Base-by-base conservation (phyloP, 805 yeast species). In the Saturnispora sekii region DNA sequence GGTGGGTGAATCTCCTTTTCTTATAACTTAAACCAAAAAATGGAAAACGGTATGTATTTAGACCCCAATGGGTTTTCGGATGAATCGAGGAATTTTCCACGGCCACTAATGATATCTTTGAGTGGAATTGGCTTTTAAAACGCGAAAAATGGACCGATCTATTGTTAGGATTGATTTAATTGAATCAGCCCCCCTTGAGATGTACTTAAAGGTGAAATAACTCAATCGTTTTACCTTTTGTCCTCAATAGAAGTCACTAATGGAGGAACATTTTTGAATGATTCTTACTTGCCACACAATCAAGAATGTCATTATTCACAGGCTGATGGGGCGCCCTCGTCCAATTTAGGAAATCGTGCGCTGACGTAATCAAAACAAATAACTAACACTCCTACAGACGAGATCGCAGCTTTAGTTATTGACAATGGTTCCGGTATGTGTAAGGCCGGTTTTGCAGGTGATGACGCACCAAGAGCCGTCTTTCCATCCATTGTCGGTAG, bases 401-500 rank as follows among this genome's bases (percentile, higher is more conserved):
- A 68, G 61, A 69, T 69, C 55, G 71, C 71, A 57, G 73, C 73
- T 33, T 70, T 77, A 70, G 97, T 90, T 76, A 90, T 90, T 75
- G 98, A 90, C 72, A 90, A 90, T 76, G 98, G 98, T 77, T 93
- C 98, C 67, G 98, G 98, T 81, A 93, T 93, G 97, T 93, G 98
- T 83, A 93, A 93, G 72, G 98, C 98, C 90, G 98, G 98, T 74
- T 93, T 89, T 70, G 97, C 98, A 81, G 98, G 98, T 78, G 97
- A 93, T 68, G 98, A 93, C 77, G 97, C 97, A 56, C 98, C 98
- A 68, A 85, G 97, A 73, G 97, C 98, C 64, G 98, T 93, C 61
- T 93, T 93, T 90, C 98, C 98, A 67, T 93, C 97, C 53, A 90
- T 93, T 66, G 98, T 90, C 56, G 98, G 98, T 76, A 93, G 98